These are phyloP conservation scores for Lodderomyces parapsilosis DNA, from an alignment of 1,139 yeast genomes.

Conservation along the genomic window DNA sequence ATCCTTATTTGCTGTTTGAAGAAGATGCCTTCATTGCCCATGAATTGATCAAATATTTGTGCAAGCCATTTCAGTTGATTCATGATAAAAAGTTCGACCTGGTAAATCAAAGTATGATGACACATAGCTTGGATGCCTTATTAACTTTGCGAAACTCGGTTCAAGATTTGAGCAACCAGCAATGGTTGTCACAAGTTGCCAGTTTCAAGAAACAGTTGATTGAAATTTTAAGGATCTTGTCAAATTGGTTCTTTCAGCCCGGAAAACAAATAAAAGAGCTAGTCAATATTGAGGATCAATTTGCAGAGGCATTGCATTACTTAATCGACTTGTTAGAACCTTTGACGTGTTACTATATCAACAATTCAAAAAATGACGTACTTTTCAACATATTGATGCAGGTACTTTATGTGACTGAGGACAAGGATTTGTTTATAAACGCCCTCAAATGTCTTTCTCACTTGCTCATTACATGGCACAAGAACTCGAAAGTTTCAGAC, in stretches of 20 bases:
- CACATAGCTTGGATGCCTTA: slow-evolving; percentile 57
- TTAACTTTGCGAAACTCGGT: slow-evolving; percentile 75
- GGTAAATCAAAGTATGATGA: slow-evolving; percentile 26
- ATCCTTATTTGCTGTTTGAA: slow-evolving; percentile 52
- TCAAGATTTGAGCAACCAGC: slow-evolving; percentile 83
- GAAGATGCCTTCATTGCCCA: slow-evolving; percentile 48
- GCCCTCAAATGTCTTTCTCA: slow-evolving; percentile 48
- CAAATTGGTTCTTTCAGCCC: slow-evolving; percentile 33
- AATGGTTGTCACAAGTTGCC: slow-evolving; percentile 61
- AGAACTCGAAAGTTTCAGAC: slow-evolving; percentile 11
- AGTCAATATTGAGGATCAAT: slow-evolving; percentile 35
- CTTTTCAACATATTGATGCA: slow-evolving; percentile 52
- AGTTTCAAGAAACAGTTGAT: slow-evolving; percentile 46
- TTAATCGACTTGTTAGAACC: slow-evolving; percentile 82
- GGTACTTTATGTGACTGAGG: slow-evolving; percentile 48
- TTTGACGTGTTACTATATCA: slow-evolving; percentile 77
- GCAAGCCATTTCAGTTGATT: slow-evolving; percentile 29
- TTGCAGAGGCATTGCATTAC: slow-evolving; percentile 64
- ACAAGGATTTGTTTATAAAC: slow-evolving; percentile 50
- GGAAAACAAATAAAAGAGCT: slow-evolving; percentile 19
- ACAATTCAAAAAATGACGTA: slow-evolving; percentile 63
- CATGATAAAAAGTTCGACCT: slow-evolving; percentile 21
- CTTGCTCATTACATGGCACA: slow-evolving; percentile 35
- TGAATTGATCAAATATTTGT: slow-evolving; percentile 47
- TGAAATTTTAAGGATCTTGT: slow-evolving; percentile 50